These are phyloP conservation scores for Candida ovalis DNA, from an alignment of 805 yeast genomes.

Conservation along the genomic window DNA sequence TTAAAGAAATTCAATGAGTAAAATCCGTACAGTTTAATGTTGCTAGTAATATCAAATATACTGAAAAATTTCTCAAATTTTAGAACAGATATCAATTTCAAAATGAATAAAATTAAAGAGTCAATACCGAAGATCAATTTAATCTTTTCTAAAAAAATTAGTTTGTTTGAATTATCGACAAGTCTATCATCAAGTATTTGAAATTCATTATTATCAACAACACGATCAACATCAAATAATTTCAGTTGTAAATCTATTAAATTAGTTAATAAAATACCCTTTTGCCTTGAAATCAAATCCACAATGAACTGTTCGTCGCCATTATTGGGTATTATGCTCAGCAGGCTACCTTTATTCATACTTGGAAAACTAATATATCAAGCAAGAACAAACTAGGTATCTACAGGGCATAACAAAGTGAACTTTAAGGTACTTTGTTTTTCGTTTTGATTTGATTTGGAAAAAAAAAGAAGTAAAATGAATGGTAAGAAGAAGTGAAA, in stretches of 20 bases:
- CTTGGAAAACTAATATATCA: too few species aligned
- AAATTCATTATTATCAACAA: conserved; percentile 22
- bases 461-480: too few species aligned
- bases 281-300: not conserved
- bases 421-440: too few species aligned
- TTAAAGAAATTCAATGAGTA: conserved; percentile 24
- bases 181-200: conserved; percentile 10
- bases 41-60: conserved; percentile 29
- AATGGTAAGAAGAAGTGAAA: too few species aligned
- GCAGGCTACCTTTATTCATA: not conserved
- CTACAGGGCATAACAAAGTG: too few species aligned
- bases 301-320: not conserved
- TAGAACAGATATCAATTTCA: conserved; percentile 19
- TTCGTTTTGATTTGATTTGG: too few species aligned
- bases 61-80: conserved; percentile 27
- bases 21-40: conserved; percentile 30
- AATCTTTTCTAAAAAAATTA: conserved; percentile 25
- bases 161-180: conserved; percentile 8
- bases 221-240: conserved; percentile 28
- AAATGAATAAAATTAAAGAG: conserved; percentile 21
- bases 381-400: too few species aligned
- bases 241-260: conserved; percentile 14
- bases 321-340: not conserved
- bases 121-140: conserved; percentile 26
- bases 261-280: not conserved